phyloP scores from a whole-genome alignment of 352 stramenopile genomes.

The Pythium scleroteichum region DNA sequence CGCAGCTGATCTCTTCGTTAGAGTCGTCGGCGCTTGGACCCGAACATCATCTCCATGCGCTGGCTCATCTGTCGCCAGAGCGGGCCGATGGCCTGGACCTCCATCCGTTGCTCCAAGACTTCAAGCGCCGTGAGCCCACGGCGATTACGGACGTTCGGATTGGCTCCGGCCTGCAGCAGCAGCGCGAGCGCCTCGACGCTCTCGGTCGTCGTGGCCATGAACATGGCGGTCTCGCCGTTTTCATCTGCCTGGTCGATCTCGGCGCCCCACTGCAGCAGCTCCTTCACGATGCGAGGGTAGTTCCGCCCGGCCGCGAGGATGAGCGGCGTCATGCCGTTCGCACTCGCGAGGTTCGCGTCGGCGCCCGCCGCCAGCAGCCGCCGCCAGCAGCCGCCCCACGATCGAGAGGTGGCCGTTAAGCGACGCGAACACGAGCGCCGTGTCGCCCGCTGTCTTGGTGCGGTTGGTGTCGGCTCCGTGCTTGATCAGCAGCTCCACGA shows the following conservation, averaged over 20 bases:
- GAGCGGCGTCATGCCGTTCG: background rate
- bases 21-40: no score
- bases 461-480: no score
- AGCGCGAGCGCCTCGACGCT: background rate
- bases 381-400: background rate
- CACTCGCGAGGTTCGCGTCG: background rate
- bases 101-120: no score
- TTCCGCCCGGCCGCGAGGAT: background rate
- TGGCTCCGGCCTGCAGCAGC: no score
- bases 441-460: no score
- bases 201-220: background rate
- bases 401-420: background rate
- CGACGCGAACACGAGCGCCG: no score
- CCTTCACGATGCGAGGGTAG: background rate
- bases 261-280: background rate
- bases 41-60: no score
- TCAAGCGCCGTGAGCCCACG: no score
- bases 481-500: background rate
- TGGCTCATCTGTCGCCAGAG: no score
- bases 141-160: no score
- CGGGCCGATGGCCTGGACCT: no score
- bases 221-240: background rate
- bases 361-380: background rate
- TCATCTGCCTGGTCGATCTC: background rate
- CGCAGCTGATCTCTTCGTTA: no score